Percentiles rank a stretch among this genome's conserved stretches.
Conservation (phyloP, 2,329 filamentous ascomycete genomes). For the Fusarium succisae region DNA sequence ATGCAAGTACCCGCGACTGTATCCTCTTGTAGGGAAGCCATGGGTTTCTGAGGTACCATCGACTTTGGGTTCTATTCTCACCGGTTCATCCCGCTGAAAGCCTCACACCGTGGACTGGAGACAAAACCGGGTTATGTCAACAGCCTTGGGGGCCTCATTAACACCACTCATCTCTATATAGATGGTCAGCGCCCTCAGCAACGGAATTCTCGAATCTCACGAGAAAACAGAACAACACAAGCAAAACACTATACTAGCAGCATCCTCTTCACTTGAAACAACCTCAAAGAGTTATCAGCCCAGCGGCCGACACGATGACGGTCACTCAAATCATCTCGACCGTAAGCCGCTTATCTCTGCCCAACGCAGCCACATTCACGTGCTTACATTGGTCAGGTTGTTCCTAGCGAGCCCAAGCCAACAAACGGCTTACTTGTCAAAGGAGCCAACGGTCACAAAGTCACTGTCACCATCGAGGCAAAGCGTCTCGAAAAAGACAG, state of each 20-base stretch:
- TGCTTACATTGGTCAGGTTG: neutral
- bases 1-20: neutral
- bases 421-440: neutral
- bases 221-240: neutral
- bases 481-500: constrained; percentile 4
- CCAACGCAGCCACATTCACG: neutral
- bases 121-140: neutral
- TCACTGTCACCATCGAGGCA: neutral
- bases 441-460: neutral
- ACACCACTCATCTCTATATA: neutral
- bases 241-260: neutral
- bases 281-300: neutral
- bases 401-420: neutral
- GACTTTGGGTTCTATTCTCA: neutral
- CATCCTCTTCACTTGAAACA: neutral
- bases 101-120: neutral
- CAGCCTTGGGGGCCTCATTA: neutral
- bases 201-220: too few species aligned
- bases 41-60: neutral
- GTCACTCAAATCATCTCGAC: neutral
- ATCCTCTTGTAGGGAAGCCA: neutral
- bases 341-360: neutral
- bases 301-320: neutral
- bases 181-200: neutral
- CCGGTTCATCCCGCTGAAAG: neutral